Evolutionary conservation across 1,139 yeast genomes (phyloP), one percentile per base, ranked within the genome.

Genomic region (Saccharomyces hybrid): DNA sequence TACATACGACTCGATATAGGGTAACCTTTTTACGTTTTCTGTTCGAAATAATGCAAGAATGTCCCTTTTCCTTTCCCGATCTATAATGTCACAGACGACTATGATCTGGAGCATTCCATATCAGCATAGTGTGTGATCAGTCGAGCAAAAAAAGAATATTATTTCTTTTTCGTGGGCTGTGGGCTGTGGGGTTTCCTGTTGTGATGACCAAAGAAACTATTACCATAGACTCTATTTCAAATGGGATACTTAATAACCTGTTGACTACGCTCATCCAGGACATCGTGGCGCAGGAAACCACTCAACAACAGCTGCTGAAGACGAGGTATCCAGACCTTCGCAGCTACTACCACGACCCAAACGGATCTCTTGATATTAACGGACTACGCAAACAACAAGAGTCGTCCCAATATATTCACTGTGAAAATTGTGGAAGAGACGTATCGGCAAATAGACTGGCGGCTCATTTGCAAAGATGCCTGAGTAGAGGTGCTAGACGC

Each of bases 391-490:
- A 67, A 50, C 64, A 59, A 44, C 68, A 63, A 51, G 71, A 68
- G 48, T 64, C 68, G 2, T 64, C 71, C 13, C 62, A 63, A 27
- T 90, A 90, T 69, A 88, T 89, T 65, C 79, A 74, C 56, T 93
- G 99, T 71, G 78, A 80, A 14, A 85, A 86, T 61, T 93, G 99
- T 70, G 83, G 82, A 6, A 76, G 99, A 54, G 88, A 85, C 64
- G 85, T 93, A 14, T 93, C 96, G 0, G 96, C 96, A 0, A 84
- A 88, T 42, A 75, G 99, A 56, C 90, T 88, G 75, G 97, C 98
- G 2, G 91, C 88, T 52, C 99, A 93, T 70, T 77, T 91, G 48
- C 95, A 89, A 65, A 82, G 96, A 63, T 93, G 99, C 65, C 71
- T 90, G 42, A 88, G 83, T 32, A 85, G 88, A 26, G 72, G 81